These are phyloP conservation scores for Fusarium siculi DNA, from an alignment of 2,329 filamentous ascomycete genomes.

Conservation along the genomic window DNA sequence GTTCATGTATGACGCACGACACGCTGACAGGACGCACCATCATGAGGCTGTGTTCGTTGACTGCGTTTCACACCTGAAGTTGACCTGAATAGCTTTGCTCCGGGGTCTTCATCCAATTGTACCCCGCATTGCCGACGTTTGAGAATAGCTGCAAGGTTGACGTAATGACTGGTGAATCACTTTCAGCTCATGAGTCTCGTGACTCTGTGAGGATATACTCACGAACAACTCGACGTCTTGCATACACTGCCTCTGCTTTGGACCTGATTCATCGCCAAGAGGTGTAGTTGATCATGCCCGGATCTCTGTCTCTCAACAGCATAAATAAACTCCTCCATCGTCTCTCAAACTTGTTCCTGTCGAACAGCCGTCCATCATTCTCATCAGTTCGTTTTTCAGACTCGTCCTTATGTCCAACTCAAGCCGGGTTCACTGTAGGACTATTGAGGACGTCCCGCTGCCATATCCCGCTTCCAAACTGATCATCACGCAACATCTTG, in stretches of 20 bases:
- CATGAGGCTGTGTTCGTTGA: not conserved
- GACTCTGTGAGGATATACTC: slow-evolving; percentile 6
- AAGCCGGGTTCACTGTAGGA: slow-evolving; percentile 34
- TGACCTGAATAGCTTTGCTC: slow-evolving; percentile 1
- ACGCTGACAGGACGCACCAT: slow-evolving; percentile 1
- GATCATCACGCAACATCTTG: slow-evolving; percentile 56
- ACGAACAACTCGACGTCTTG: not conserved
- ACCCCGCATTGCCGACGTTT: not conserved
- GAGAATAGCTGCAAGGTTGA: slow-evolving; percentile 7
- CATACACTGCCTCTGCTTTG: not conserved
- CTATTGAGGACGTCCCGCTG: slow-evolving; percentile 48
- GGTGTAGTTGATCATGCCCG: slow-evolving; percentile 14
- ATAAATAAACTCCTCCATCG: slow-evolving; percentile 11
- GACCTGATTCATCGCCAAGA: slow-evolving; percentile 23
- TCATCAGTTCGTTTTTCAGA: slow-evolving; percentile 1
- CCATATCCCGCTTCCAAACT: slow-evolving; percentile 59
- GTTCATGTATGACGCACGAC: slow-evolving; percentile 24
- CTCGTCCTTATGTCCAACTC: slow-evolving; percentile 37
- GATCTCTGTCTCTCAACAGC: not conserved
- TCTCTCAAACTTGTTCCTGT: not conserved
- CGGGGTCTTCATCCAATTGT: not conserved
- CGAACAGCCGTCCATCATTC: not conserved
- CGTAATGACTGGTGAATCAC: slow-evolving; percentile 32
- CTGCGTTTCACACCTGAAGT: slow-evolving; percentile 14
- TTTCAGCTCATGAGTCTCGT: not conserved